Evolutionary conservation across 345 rosid genomes (phyloP), one percentile per base, ranked within the genome.

Genomic region (Sonneratia caseolaris): DNA sequence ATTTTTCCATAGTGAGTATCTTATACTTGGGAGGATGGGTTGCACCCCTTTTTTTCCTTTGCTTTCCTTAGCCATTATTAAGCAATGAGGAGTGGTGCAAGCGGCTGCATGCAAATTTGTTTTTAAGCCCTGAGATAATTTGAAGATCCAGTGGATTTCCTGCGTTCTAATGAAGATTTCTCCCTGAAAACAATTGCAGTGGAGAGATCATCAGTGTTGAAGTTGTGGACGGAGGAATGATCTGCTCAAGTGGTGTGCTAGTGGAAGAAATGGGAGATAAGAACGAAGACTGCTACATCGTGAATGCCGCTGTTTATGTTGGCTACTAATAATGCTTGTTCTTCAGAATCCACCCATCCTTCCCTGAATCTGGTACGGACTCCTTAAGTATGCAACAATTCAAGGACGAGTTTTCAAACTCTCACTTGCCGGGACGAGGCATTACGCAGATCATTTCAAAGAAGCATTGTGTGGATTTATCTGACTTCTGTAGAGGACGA

Each of bases 241-340:
- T 94, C 70, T 90, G 96, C 85, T 91, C 97, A 10, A 91, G 96
- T 18, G 93, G 92, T 27, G 95, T 85, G 37, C 72, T 24, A 59
- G 89, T 91, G 66, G 97, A 91, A 83, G 96, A 91, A 81, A 88
- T 90, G 96, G 93, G 96, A 70, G 98, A 91, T 75, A 88, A 81
- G 80, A 91, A 84, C 57, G 96, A 90, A 37, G 93, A 89, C 53
- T 91, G 96, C 82, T 94, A 89, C 88, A 84, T 91, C 42, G 95
- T 91, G 66, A 93, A 89, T 77, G 94, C 86, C 37, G 96, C 98
- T 0, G 92, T 93, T 56, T 91, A 89, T 71, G 87, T 89, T 19
- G 94, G 96, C 74, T 91, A 91, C 85, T 93, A 86, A 27, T 27
- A 27, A 79, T 66, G 42, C 48, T 59, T 49, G 37, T 45, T 61